Base-by-base conservation (phyloP, 2,329 filamentous ascomycete genomes). In the Epichloe gansuensis region DNA sequence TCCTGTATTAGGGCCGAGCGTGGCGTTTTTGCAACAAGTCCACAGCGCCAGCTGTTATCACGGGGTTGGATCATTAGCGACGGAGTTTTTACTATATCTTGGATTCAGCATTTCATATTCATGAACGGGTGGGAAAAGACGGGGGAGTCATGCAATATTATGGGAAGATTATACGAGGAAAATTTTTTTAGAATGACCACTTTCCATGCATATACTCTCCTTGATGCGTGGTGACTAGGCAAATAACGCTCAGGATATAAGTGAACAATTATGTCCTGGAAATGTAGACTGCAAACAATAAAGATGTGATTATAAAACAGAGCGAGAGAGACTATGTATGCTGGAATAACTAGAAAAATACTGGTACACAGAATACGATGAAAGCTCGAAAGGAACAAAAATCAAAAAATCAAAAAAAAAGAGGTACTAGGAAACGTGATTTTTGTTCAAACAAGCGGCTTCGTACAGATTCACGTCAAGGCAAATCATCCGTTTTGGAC, bases 51-150 rank as follows among this genome's bases (percentile, higher is more conserved):
- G 23, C 23, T 4, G 38, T 25, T 39, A 11, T 11, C 15, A 39
- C 27, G 43, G 23, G 43, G 12, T 51, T 43, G 39, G 51, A 50
- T 64, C 67, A 69, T 68, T 62, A 69, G 67, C 67, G 67, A 68
- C 60, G 67, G 67, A 67, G 67, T 69, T 69, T 55, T 47, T 50
- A 44, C 54, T 52, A n/a, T 34, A 41, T 39, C 48, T 40, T 49
- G 23, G 9, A 34, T 25, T 5, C 39, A 39, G 49, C 21, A 45
- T 50, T 42, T 27, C 40, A 45, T 17, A 21, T 23, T 41, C 2
- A 50, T 50, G 49, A 45, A 12, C 17, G 21, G 21, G 34, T n/a
- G 21, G n/a, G 6, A 39, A 40, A 17, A 12, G 31, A 36, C 12
- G 17, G 27, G 27, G 4, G 9, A 27, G 9, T 34, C 17, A 35